Percentiles rank a stretch among this genome's conserved stretches.
Conservation (phyloP, 805 yeast genomes). For the Zygoascus biomembranicola region DNA sequence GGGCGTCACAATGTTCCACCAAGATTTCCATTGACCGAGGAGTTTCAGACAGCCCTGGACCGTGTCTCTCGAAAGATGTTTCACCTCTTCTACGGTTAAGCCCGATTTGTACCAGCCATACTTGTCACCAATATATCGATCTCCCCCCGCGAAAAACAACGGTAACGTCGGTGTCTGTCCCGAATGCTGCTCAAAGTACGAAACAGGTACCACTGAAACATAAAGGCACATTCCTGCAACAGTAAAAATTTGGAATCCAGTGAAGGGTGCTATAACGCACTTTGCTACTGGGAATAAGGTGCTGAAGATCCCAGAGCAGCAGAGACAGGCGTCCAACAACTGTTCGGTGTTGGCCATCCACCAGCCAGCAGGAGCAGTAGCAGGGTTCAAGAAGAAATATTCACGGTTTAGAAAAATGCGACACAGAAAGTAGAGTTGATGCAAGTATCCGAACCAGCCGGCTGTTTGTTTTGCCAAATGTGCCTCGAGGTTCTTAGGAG, state of each 20-base stretch:
- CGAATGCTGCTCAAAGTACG: not conserved
- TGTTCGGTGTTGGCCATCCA: slow-evolving; percentile 1
- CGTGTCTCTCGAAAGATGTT: not conserved
- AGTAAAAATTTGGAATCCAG: slow-evolving; percentile 11
- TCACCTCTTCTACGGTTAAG: not conserved
- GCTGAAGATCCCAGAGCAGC: not conserved
- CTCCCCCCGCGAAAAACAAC: not conserved
- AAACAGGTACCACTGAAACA: slow-evolving; percentile 3
- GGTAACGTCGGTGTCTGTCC: not conserved
- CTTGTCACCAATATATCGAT: not conserved
- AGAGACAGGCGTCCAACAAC: slow-evolving; percentile 1
- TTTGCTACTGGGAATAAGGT: not conserved
- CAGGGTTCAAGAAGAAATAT: slow-evolving; percentile 5
- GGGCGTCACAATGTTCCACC: not conserved
- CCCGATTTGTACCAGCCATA: not conserved
- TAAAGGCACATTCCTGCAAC: slow-evolving; percentile 11
- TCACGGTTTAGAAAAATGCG: slow-evolving; percentile 8
- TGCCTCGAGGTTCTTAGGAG: slow-evolving; percentile 4
- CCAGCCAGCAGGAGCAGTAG: slow-evolving; percentile 8
- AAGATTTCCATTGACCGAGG: slow-evolving; percentile 3
- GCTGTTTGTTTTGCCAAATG: slow-evolving; percentile 7
- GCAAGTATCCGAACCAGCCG: slow-evolving; percentile 9
- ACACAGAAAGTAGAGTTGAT: slow-evolving; percentile 4
- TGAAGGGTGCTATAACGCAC: slow-evolving; percentile 9
- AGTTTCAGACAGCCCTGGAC: not conserved